These are phyloP conservation scores for Marasmius fiardii DNA, from an alignment of 1,284 basidiomycete genomes.

Conservation along the genomic window DNA sequence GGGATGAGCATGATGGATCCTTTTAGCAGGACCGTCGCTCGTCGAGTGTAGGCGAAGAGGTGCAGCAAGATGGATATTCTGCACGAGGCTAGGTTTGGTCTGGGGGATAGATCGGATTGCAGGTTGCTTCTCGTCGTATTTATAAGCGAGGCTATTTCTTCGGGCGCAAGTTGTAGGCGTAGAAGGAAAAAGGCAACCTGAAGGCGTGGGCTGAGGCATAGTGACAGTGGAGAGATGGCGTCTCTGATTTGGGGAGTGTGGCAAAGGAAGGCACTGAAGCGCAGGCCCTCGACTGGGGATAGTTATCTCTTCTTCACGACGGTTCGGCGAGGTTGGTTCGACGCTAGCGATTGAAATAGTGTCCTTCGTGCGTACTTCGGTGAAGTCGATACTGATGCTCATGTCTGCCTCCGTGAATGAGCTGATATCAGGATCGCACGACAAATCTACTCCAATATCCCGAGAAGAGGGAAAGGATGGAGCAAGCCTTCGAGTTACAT, in stretches of 20 bases:
- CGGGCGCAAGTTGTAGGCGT: neutral
- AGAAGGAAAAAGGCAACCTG: neutral
- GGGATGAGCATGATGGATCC: neutral
- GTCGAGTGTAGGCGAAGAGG: neutral
- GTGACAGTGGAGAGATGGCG: neutral
- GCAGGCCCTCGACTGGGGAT: constrained; percentile 5
- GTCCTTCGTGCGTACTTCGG: neutral
- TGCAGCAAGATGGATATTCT: neutral
- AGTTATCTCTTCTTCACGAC: neutral
- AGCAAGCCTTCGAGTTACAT: neutral
- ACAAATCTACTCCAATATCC: constrained; percentile 1
- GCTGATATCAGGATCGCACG: neutral
- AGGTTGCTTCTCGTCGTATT: neutral
- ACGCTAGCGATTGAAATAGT: neutral
- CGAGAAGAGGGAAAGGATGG: neutral
- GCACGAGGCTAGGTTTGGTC: neutral
- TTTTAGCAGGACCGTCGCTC: neutral
- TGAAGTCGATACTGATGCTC: neutral
- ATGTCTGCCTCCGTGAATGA: neutral
- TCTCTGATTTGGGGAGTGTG: neutral
- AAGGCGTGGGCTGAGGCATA: neutral
- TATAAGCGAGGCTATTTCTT: neutral
- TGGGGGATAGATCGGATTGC: too few relatives aligned
- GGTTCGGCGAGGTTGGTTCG: neutral
- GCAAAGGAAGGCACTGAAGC: neutral